Evolutionary conservation across 1,284 basidiomycete genomes (phyloP).

Genomic region (Pulchroboletus neoregius): DNA sequence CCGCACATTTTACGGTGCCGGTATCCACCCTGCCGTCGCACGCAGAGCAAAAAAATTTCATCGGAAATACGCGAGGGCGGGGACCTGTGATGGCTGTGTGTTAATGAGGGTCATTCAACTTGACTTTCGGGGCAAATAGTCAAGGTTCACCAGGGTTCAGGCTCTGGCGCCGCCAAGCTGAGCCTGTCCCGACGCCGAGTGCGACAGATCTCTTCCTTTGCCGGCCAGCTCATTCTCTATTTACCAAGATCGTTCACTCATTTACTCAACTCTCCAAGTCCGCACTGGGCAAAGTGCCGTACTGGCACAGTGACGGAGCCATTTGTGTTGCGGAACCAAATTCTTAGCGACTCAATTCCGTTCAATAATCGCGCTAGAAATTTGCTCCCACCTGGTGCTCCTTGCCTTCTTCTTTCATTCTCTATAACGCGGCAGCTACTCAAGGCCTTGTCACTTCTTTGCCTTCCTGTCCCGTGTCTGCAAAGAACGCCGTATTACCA

Average conservation of each 20-base stretch:
- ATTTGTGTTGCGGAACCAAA: slow-evolving; percentile 38
- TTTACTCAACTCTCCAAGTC: slow-evolving; percentile 26
- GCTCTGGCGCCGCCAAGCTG: slow-evolving; percentile 32
- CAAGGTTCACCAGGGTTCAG: slow-evolving; percentile 34
- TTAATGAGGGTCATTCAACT: slow-evolving; percentile 32
- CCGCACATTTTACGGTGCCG: slow-evolving; percentile 7
- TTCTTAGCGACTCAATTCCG: slow-evolving; percentile 38
- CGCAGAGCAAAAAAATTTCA: slow-evolving; percentile 33
- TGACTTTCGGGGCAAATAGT: slow-evolving; percentile 34
- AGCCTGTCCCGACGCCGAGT: slow-evolving; percentile 29
- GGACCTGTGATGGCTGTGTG: slow-evolving; percentile 39
- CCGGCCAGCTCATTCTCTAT: slow-evolving; percentile 11
- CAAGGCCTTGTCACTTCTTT: slow-evolving; percentile 12
- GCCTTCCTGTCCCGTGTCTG: slow-evolving; percentile 16
- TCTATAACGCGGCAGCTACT: slow-evolving; percentile 16
- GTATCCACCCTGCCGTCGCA: slow-evolving; percentile 20
- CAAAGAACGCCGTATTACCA: slow-evolving; percentile 14
- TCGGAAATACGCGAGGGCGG: slow-evolving; percentile 38
- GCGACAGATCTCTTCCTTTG: slow-evolving; percentile 18
- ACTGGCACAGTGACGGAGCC: slow-evolving; percentile 26
- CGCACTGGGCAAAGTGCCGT: slow-evolving; percentile 30
- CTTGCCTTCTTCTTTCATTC: slow-evolving; percentile 25
- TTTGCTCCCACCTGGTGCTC: slow-evolving; percentile 30
- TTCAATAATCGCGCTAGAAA: slow-evolving; percentile 35
- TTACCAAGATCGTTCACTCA: slow-evolving; percentile 27